Evolutionary conservation across 768 basidiomycete genomes (phyloP), one percentile per base, ranked within the genome.

Genomic region (Tulasnella sp.): DNA sequence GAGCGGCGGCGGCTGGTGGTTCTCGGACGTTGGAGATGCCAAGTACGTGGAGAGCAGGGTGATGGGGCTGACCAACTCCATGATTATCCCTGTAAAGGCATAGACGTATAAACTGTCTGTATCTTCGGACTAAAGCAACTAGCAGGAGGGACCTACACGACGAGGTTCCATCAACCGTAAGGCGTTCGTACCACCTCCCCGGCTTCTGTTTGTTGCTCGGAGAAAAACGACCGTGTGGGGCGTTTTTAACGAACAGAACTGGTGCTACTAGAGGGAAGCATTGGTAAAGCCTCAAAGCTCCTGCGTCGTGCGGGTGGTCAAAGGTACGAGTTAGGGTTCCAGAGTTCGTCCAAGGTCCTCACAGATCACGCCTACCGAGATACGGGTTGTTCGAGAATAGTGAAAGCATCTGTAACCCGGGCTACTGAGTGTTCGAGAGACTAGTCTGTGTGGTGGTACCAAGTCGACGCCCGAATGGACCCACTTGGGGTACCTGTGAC

Each of bases 21-120:
- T 73, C 6, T 9, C 37, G 18, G 74, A 16, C 46, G 39, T 20
- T 9, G 74, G 74, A 18, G 44, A 55, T 10, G n/a, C 23, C 29
- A 55, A 20, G 29, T 75, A 75, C 15, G 26, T 23, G 57, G 57
- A 75, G 7, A 61, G 48, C 7, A 75, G 61, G 26, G 55, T n/a
- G 6, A 75, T 9, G 10, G 74, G 74, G 48, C 74, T 61, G 48
- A 51, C 18, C 20, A 75, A 23, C 61, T 75, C 74, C 74, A 75
- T 75, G 13, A 57, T 16, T 2, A 75, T 75, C 74, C 74, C 74
- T 75, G n/a, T 2, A 35, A 35, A 35, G 2, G 35, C 35, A 35
- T 35, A 35, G 3, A 67, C 32, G 51, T 16, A 35, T n/a, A 16
- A 1, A 35, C 0, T 3, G 74, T 39, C 2, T 70, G 11, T 16